A percentile compares a stretch with the other conserved stretches of the same genome.
phyloP scores from a whole-genome alignment of 1,284 basidiomycete species.

The Melampsora medusae region DNA sequence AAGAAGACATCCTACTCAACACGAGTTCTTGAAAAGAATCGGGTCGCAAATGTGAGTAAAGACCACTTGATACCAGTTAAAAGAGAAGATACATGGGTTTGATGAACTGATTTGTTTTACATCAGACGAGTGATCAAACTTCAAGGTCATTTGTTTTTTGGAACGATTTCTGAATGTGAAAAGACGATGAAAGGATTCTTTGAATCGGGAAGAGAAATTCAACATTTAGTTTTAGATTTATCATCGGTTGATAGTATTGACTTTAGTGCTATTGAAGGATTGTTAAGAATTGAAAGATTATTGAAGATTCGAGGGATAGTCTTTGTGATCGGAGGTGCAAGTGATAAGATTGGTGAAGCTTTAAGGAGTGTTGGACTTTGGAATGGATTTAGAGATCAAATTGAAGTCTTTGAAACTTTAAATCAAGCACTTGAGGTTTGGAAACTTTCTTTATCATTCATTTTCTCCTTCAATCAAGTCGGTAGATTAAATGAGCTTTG shows the following conservation, averaged over 20 bases:
- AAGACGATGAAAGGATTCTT: constrained; percentile 69
- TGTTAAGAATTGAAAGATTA: constrained; percentile 83
- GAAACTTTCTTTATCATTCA: neutral
- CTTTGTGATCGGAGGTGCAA: constrained; percentile 82
- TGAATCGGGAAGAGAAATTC: constrained; percentile 74
- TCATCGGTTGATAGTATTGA: constrained; percentile 80
- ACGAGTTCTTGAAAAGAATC: constrained; percentile 83
- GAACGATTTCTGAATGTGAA: constrained; percentile 62
- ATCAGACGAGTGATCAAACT: constrained; percentile 31
- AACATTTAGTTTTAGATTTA: constrained; percentile 84
- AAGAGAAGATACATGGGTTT: constrained; percentile 58
- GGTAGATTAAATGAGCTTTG: too few relatives aligned
- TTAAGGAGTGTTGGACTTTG: constrained; percentile 73
- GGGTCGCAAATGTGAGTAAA: constrained; percentile 87
- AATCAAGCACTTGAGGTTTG: constrained; percentile 79
- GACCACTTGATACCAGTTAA: constrained; percentile 49
- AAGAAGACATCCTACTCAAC: constrained; percentile 75
- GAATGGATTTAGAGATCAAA: constrained; percentile 61
- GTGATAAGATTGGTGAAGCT: constrained; percentile 64
- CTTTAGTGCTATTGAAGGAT: constrained; percentile 91
- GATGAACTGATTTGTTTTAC: too few relatives aligned
- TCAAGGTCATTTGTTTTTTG: constrained; percentile 83
- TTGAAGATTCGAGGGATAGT: constrained; percentile 73
- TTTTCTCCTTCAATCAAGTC: neutral
- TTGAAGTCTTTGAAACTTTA: constrained; percentile 78